These are phyloP conservation scores for Persicaria maculosa DNA, from an alignment of 148 eudicot genomes.

Conservation along the genomic window DNA sequence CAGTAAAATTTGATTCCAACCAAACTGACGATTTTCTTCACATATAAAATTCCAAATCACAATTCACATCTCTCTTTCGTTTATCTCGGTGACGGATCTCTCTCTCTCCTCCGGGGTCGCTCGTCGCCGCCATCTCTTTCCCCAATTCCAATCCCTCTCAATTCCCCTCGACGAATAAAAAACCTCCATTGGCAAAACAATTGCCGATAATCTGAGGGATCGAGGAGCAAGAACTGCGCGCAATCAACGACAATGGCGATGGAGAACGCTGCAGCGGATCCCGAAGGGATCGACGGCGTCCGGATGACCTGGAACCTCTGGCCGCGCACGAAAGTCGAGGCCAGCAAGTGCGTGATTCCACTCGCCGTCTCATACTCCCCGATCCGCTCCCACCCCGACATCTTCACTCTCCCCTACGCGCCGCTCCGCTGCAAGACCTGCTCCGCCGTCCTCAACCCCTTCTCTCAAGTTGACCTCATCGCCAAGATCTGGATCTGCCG, in stretches of 20 bases:
- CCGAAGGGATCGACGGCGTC: conserved; percentile 80
- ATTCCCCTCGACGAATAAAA: neutral
- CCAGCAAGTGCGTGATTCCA: conserved; percentile 84
- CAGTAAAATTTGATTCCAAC: too few relatives aligned
- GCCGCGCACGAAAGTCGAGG: conserved; percentile 85
- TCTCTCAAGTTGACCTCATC: conserved; percentile 51
- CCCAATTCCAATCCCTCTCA: neutral
- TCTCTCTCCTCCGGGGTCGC: conserved; percentile 15
- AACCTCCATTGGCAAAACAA: neutral
- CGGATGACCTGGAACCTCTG: conserved; percentile 81
- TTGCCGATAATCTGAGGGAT: neutral
- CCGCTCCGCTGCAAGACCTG: conserved; percentile 86
- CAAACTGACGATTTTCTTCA: too few relatives aligned
- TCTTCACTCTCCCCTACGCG: conserved; percentile 57
- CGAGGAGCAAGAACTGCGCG: neutral
- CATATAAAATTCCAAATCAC: neutral
- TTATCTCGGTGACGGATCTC: conserved; percentile 11
- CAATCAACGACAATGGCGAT: conserved; percentile 29
- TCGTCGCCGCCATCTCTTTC: conserved; percentile 2
- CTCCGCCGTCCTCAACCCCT: conserved; percentile 52
- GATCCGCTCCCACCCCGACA: conserved; percentile 52
- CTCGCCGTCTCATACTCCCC: conserved; percentile 69
- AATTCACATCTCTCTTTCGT: neutral
- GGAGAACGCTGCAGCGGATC: conserved; percentile 41
- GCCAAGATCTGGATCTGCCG: conserved; percentile 91